Evolutionary conservation across 345 rosid genomes (phyloP).

Genomic region (Jatropha curcas): DNA sequence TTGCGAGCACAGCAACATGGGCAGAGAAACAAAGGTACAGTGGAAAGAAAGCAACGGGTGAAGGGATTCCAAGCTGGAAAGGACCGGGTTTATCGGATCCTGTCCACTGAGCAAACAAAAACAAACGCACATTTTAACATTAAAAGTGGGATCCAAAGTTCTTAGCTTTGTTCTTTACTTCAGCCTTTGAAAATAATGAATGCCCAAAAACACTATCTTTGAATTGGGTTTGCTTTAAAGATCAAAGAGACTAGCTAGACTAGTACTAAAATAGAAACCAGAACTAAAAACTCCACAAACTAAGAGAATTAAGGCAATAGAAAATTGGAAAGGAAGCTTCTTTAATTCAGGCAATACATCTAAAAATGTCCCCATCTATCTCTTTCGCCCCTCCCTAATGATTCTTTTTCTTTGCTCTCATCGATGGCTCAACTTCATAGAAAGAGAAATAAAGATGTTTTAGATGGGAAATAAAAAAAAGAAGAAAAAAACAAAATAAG

Average conservation of each 20-base stretch:
- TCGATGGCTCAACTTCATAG: slow-evolving; percentile 25
- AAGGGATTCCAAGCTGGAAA: slow-evolving; percentile 55
- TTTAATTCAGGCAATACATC: slow-evolving; percentile 52
- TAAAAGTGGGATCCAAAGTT: slow-evolving; percentile 40
- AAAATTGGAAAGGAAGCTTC: slow-evolving; percentile 42
- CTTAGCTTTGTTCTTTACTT: slow-evolving; percentile 24
- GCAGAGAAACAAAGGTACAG: slow-evolving; percentile 8
- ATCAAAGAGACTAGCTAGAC: slow-evolving; percentile 8
- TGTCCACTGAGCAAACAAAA: slow-evolving; percentile 40
- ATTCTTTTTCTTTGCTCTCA: slow-evolving; percentile 14
- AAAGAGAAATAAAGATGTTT: slow-evolving; percentile 28
- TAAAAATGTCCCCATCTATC: slow-evolving; percentile 43
- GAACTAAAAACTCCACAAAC: slow-evolving; percentile 9
- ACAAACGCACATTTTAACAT: slow-evolving; percentile 22
- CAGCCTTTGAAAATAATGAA: slow-evolving; percentile 25
- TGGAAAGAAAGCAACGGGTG: slow-evolving; percentile 24
- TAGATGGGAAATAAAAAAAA: slow-evolving; percentile 20
- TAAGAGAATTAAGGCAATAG: slow-evolving; percentile 24
- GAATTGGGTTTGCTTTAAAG: slow-evolving; percentile 37
- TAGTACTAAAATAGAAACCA: slow-evolving; percentile 13
- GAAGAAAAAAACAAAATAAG: slow-evolving; percentile 24
- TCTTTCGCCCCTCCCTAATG: slow-evolving; percentile 28
- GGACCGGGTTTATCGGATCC: slow-evolving; percentile 77
- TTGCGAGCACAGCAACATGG: slow-evolving; percentile 14
- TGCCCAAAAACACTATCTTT: slow-evolving; percentile 25